Conservation (phyloP, 352 stramenopile species). For the Phytophthora sojae region DNA sequence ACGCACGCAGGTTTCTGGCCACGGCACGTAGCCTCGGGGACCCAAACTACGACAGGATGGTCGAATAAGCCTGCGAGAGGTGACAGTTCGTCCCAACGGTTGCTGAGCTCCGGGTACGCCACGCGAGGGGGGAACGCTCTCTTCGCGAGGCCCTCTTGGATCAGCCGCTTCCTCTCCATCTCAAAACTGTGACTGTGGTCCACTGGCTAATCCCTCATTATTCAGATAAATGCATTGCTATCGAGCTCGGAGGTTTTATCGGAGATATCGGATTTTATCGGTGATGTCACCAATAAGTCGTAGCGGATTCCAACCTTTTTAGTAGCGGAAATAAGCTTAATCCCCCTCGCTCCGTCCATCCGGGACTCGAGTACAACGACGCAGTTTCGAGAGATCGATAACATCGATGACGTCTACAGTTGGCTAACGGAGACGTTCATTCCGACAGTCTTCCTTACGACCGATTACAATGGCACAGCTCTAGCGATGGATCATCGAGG, state of each 20-base stretch:
- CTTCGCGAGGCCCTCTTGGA: not conserved
- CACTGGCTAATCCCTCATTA: no score
- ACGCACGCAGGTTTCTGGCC: not conserved
- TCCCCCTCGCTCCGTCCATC: no score
- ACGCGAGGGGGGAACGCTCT: not conserved
- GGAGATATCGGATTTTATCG: no score
- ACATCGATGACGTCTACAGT: constrained; percentile 36
- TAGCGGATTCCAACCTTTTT: no score
- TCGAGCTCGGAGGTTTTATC: no score
- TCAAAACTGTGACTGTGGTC: no score
- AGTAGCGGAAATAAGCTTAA: no score
- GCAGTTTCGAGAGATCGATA: constrained; percentile 49
- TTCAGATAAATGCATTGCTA: no score
- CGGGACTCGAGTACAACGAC: constrained; percentile 28
- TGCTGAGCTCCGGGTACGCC: not conserved
- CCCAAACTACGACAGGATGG: not conserved
- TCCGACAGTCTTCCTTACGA: constrained; percentile 45
- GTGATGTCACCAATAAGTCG: no score
- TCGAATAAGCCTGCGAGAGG: not conserved
- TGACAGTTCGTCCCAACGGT: not conserved
- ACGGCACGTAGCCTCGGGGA: not conserved
- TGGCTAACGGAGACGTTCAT: constrained; percentile 51
- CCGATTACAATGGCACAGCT: constrained; percentile 44
- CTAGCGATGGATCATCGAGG: constrained; percentile 36
- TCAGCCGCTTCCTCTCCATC: not conserved